These are phyloP conservation scores for Phellopilus nigrolimitatus DNA, from an alignment of 1,284 basidiomycete genomes.

Conservation along the genomic window DNA sequence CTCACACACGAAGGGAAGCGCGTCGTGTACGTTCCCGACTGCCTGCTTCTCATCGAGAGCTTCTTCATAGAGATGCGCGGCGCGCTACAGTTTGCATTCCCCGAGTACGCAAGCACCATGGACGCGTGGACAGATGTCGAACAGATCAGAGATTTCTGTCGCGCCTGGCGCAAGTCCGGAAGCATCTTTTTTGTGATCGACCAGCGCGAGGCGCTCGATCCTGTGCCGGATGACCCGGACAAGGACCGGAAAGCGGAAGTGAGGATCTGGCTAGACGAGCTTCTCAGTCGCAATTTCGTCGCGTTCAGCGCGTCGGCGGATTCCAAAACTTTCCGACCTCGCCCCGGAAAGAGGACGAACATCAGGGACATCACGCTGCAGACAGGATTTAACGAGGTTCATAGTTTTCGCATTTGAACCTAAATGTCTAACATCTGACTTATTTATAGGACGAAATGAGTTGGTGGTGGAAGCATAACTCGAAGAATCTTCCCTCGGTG, in stretches of 20 bases:
- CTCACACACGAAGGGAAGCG: conserved; percentile 14
- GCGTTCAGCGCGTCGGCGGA: conserved; percentile 15
- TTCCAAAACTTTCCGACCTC: conserved; percentile 4
- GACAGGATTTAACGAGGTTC: conserved; percentile 13
- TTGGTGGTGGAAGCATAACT: conserved; percentile 19
- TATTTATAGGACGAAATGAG: conserved; percentile 14
- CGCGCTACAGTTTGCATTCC: conserved; percentile 13
- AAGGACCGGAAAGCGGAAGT: conserved; percentile 10
- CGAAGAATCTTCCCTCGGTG: conserved; percentile 10
- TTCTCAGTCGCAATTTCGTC: conserved; percentile 12
- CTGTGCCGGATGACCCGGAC: conserved; percentile 13
- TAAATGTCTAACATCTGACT: not conserved
- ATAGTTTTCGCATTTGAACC: not conserved
- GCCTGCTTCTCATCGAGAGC: conserved; percentile 11
- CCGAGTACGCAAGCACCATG: conserved; percentile 13
- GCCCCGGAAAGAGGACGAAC: conserved; percentile 7
- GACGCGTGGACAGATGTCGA: conserved; percentile 8
- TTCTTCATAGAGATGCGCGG: conserved; percentile 15
- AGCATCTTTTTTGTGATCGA: conserved; percentile 15
- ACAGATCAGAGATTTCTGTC: conserved; percentile 12
- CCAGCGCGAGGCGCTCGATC: conserved; percentile 14
- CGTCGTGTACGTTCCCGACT: conserved; percentile 17
- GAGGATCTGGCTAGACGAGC: conserved; percentile 8
- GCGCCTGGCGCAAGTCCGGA: conserved; percentile 13
- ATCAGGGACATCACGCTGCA: conserved; percentile 12